Base-by-base conservation (phyloP, 2,329 filamentous ascomycete genomes). In the Trichophaea hybrida region DNA sequence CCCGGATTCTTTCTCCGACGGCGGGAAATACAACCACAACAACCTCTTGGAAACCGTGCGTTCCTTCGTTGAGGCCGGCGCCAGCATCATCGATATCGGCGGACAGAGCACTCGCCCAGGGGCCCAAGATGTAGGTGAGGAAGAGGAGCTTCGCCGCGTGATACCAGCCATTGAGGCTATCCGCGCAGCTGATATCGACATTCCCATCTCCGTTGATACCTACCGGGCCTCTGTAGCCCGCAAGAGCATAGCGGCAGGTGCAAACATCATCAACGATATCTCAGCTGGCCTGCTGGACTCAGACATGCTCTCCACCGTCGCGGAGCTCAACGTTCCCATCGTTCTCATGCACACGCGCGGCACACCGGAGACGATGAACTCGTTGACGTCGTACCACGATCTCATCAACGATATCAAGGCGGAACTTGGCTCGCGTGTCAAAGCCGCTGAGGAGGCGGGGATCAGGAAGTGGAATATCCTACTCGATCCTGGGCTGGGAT, bases 1-100 rank as follows among this genome's bases (percentile, higher is more conserved):
- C 0, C 91, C 91, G 0, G 91, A 98, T 73, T 97, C 91, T 7
- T 98, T 98, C 75, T 97, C 91, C 0, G 90, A 97, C 70, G 91
- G 89, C 57, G 89, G 89, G 6, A 69, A 76, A 6, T 80, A 89
- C 71, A 73, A 74, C 48, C 62, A 74, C 1, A 63, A 71, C 31
- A 67, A 74, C 32, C 76, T 93, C 32, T 73, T 76, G 10, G 69
- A 75, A 10, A 85, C 80, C 1, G 77, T 90, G 13, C 73, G 75
- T 54, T 67, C 73, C 8, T 83, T 88, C 69, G 79, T 94, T 62
- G 72, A 74, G 43, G 75, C 76, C 6, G 89, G 90, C 37, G 88
- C 87, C 12, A 85, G 83, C 10, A 90, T 97, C 65, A 82, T 97
- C 67, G 93, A 98, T 70, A 77, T 98, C 43, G 93, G 93, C 58